These are phyloP conservation scores for Pilasporangium apinafurcum DNA, from an alignment of 352 stramenopile genomes.

Conservation along the genomic window DNA sequence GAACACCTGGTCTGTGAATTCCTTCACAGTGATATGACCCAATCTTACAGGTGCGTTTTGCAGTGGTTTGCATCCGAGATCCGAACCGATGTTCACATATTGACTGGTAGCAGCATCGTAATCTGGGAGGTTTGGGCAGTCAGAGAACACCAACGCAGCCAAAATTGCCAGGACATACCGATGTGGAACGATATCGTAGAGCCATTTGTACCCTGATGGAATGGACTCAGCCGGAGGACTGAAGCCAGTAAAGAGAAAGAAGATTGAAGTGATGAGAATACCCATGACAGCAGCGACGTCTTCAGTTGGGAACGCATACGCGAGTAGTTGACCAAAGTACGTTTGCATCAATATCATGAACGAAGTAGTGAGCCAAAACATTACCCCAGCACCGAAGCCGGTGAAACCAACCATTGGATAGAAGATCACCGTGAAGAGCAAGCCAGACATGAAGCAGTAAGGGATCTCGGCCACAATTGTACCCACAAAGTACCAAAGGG, in stretches of 20 bases:
- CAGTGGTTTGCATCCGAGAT: not conserved
- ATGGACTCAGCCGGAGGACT: constrained; percentile 19
- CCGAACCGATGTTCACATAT: not conserved
- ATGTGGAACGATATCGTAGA: not conserved
- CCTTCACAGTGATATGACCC: constrained; percentile 3
- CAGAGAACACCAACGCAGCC: not conserved
- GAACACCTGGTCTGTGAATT: constrained; percentile 13
- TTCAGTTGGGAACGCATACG: constrained; percentile 23
- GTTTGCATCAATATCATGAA: constrained; percentile 40
- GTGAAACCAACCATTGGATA: constrained; percentile 53
- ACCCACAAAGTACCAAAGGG: constrained; percentile 56
- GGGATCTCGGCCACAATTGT: constrained; percentile 69
- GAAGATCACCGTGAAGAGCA: constrained; percentile 44
- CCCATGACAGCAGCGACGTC: constrained; percentile 18
- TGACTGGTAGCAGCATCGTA: not conserved
- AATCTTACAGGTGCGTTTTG: not conserved
- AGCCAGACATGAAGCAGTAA: constrained; percentile 15
- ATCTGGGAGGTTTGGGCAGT: not conserved
- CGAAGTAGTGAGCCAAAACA: constrained; percentile 56
- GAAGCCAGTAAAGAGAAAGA: constrained; percentile 39
- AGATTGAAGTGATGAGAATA: constrained; percentile 22
- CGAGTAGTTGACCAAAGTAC: constrained; percentile 67
- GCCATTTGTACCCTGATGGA: constrained; percentile 8
- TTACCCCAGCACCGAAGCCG: constrained; percentile 19
- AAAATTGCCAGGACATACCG: not conserved